Evolutionary conservation across 305 asterid species (phyloP).

Genomic region (Fraxinus platypoda): DNA sequence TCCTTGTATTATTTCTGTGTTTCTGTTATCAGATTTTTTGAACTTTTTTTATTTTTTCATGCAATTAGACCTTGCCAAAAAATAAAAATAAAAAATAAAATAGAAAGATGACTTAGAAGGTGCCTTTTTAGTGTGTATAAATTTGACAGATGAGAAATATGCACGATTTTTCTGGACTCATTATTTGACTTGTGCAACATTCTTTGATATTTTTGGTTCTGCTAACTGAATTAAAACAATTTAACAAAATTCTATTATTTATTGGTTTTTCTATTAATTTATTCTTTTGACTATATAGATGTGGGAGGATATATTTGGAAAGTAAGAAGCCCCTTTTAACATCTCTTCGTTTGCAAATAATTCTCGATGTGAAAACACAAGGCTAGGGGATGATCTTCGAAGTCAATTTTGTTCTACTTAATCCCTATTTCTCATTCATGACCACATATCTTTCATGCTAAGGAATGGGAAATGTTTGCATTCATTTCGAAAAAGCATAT

Average conservation of each 20-base stretch:
- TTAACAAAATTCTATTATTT: not conserved
- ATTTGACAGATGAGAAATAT: not conserved
- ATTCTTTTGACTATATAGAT: not conserved
- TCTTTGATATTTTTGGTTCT: not conserved
- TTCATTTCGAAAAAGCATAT: not conserved
- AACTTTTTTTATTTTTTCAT: not conserved
- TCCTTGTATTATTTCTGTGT: constrained; percentile 2
- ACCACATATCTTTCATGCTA: not conserved
- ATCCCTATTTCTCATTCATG: not conserved
- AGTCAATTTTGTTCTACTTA: not conserved
- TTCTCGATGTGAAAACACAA: not conserved
- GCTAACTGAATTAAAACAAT: not conserved
- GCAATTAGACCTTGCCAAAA: not conserved
- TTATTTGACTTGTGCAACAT: not conserved
- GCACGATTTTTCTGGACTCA: not conserved
- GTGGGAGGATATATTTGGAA: not conserved
- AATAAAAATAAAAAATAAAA: not conserved
- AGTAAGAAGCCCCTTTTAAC: not conserved
- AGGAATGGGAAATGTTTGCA: not conserved
- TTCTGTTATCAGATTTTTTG: not conserved
- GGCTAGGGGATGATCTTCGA: not conserved
- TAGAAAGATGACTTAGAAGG: not conserved
- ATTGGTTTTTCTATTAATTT: not conserved
- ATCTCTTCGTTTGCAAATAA: not conserved
- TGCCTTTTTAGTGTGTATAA: not conserved